phyloP scores from a whole-genome alignment of 495 filamentous ascomycete genomes.

The Neurospora africana region DNA sequence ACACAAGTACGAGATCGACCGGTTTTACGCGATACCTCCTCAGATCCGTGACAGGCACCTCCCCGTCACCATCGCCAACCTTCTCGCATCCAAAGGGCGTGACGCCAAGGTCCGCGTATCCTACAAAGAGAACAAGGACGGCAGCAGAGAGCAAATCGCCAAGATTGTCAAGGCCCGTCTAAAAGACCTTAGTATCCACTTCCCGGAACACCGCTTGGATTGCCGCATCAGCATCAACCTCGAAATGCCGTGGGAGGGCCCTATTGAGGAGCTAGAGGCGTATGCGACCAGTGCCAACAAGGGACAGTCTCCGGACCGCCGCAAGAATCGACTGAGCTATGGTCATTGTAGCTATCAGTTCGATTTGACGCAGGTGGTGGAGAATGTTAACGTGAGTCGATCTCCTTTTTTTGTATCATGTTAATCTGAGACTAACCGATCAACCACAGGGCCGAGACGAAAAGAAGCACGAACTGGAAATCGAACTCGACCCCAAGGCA shows the following conservation, averaged over 20 bases:
- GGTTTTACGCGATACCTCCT: constrained; percentile 67
- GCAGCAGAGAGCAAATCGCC: constrained; percentile 44
- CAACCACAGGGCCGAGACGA: constrained; percentile 30
- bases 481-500: constrained; percentile 62
- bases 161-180: constrained; percentile 84
- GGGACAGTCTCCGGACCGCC: constrained; percentile 48
- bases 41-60: constrained; percentile 29
- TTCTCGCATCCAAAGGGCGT: constrained; percentile 42
- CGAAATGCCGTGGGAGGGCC: constrained; percentile 75
- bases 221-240: constrained; percentile 84
- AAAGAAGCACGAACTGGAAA: constrained; percentile 81
- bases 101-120: constrained; percentile 66
- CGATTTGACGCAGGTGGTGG: constrained; percentile 78
- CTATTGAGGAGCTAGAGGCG: constrained; percentile 43
- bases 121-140: constrained; percentile 44
- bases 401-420: neutral
- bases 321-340: constrained; percentile 85
- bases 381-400: constrained; percentile 40
- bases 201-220: constrained; percentile 62
- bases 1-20: constrained; percentile 71
- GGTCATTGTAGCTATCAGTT: constrained; percentile 73
- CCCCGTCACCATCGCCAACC: constrained; percentile 35
- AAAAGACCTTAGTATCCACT: constrained; percentile 71
- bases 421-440: neutral
- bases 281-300: constrained; percentile 20